These are phyloP conservation scores for Friedmanniomyces endolithicus DNA, from an alignment of 495 filamentous ascomycete species.

Conservation along the genomic window DNA sequence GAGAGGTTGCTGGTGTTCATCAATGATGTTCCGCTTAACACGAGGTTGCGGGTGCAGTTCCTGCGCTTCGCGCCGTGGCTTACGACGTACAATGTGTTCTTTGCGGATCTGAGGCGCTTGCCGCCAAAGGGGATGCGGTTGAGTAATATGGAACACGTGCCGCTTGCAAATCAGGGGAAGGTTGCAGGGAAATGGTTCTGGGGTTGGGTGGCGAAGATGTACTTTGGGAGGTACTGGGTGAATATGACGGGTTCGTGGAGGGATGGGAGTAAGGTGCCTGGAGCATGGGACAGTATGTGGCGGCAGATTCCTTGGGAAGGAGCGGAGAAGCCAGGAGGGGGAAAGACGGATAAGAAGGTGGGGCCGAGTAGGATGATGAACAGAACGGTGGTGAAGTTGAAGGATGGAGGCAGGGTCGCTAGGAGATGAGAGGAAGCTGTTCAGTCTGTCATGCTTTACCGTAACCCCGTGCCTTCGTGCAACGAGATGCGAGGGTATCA, in stretches of 20 bases:
- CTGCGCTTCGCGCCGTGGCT: slow-evolving; percentile 51
- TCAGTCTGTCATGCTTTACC: no score
- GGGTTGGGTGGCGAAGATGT: slow-evolving; percentile 3
- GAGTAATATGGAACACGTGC: slow-evolving; percentile 38
- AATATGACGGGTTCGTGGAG: neutral
- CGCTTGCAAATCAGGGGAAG: neutral
- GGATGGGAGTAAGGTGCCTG: slow-evolving; percentile 13
- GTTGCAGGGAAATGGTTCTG: neutral
- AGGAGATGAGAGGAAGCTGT: no score
- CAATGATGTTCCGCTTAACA: slow-evolving; percentile 47
- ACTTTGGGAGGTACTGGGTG: slow-evolving; percentile 13
- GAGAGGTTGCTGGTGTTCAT: slow-evolving; percentile 54
- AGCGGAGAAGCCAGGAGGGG: neutral
- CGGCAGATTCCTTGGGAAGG: slow-evolving; percentile 15
- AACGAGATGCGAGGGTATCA: no score
- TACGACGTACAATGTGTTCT: slow-evolving; percentile 33
- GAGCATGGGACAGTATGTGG: slow-evolving; percentile 20
- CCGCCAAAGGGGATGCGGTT: slow-evolving; percentile 34
- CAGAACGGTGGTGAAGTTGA: no score
- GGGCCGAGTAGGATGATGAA: neutral
- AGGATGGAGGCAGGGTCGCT: no score
- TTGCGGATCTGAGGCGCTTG: slow-evolving; percentile 39
- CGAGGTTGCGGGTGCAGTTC: slow-evolving; percentile 55
- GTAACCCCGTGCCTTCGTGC: no score
- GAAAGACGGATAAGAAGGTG: neutral